Percentiles rank a stretch among this genome's conserved stretches.
Evolutionary conservation across 2,329 filamentous ascomycete genomes (phyloP).

Genomic region (Penicillium crustosum): DNA sequence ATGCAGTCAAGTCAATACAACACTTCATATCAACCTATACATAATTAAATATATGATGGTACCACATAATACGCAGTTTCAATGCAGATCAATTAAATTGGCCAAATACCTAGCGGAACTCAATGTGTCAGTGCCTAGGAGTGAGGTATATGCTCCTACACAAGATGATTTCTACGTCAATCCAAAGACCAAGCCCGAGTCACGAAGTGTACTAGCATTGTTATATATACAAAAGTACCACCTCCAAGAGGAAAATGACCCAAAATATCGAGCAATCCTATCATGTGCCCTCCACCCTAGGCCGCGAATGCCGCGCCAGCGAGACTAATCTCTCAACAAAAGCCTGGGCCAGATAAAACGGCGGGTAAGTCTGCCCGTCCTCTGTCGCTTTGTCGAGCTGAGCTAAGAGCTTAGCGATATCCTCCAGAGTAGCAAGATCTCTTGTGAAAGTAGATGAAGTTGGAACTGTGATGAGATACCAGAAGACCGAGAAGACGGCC

Average conservation of each 20-base stretch:
- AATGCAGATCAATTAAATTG: neutral
- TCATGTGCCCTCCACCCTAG: neutral
- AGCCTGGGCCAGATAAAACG: slow-evolving; percentile 21
- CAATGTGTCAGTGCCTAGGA: neutral
- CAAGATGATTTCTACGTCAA: neutral
- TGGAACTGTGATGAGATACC: slow-evolving; percentile 21
- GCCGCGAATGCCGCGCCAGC: slow-evolving; percentile 10
- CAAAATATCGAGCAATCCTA: neutral
- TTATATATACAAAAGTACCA: neutral
- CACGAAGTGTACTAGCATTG: neutral
- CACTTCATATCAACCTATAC: neutral
- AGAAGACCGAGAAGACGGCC: slow-evolving; percentile 23
- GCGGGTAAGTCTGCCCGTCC: slow-evolving; percentile 18
- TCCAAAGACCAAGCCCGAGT: neutral
- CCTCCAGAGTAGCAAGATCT: slow-evolving; percentile 22
- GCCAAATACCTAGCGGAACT: neutral
- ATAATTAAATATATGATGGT: neutral
- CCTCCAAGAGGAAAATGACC: neutral
- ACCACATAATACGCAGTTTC: neutral
- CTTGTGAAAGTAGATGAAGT: slow-evolving; percentile 11
- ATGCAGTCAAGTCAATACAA: neutral
- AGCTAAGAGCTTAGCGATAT: slow-evolving; percentile 15
- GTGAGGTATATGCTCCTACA: neutral
- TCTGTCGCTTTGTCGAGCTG: slow-evolving; percentile 11
- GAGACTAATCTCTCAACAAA: slow-evolving; percentile 21